Base-by-base conservation (phyloP, 306 rosid species). In the Alnus glutinosa region DNA sequence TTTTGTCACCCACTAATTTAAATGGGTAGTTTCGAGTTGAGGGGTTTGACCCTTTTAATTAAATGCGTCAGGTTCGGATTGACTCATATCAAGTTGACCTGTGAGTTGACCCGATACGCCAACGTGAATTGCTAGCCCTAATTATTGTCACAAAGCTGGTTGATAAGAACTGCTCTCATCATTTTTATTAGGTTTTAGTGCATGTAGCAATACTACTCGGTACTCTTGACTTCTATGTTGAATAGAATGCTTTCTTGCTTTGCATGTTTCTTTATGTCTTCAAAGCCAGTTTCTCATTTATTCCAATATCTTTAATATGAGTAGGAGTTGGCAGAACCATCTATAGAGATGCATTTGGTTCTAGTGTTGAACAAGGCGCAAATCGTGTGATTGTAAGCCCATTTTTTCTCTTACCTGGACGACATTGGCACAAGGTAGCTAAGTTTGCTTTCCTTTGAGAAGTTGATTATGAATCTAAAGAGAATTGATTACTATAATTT, bases 261-360 rank as follows among this genome's bases (percentile, higher is more conserved):
- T 79, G 76, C 48, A 36, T 73, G 6, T 23, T 39, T 52, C 51
- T 68, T 44, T 58, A 36, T 83, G 63, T 58, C 76, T 32, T 54
- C 32, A 19, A 47, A 39, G 32, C 37, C 9, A 8, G 76, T 59
- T 67, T 28, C 48, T 47, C 23, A 75, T 48, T 37, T 47, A 58
- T 71, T 52, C 9, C 1, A 70, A 69, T 9, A 64, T 8, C 54
- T 57, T 82, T 52, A 55, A 32, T 64, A 39, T 83, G 61, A 42
- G 63, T 82, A 95, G 98, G 98, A 95, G 83, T 77, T 95, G 86
- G 98, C 98, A 0, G 89, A 86, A 84, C 98, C 98, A 58, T 92
- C 98, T 34, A 92, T 95, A 80, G 37, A 42, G 89, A 83, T 52
- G 89, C 98, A 16, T 92, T 95, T 77, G 78, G 73, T 68, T 86